A percentile compares a stretch with the other conserved stretches of the same genome.
These are phyloP conservation scores for Cochlearia excelsa DNA, from an alignment of 345 rosid genomes.

Conservation along the genomic window DNA sequence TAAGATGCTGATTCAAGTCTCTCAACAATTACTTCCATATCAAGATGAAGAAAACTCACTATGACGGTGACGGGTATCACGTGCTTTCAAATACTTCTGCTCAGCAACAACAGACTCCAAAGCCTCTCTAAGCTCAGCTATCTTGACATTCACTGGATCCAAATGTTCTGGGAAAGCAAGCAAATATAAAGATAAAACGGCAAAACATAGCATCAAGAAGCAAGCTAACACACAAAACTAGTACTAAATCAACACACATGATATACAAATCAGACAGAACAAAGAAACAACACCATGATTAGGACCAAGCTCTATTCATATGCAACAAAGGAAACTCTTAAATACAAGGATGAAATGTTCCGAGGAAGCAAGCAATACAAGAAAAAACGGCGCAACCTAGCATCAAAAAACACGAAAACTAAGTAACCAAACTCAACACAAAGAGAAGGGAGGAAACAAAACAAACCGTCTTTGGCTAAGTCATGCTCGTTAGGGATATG, in stretches of 20 bases:
- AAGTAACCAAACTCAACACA: not conserved
- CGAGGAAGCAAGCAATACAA: no score
- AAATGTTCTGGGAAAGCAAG: slow-evolving; percentile 59
- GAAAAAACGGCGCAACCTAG: no score
- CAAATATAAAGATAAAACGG: not conserved
- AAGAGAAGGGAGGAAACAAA: not conserved
- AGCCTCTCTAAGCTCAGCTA: slow-evolving; percentile 92
- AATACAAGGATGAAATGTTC: not conserved
- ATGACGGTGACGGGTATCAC: slow-evolving; percentile 85
- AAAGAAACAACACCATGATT: not conserved
- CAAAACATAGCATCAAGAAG: slow-evolving; percentile 7
- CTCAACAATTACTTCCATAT: no score
- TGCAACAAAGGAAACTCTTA: not conserved
- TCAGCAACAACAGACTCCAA: slow-evolving; percentile 85
- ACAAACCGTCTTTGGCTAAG: slow-evolving; percentile 92
- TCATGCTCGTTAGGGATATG: slow-evolving; percentile 92
- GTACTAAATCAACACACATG: not conserved
- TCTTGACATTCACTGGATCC: slow-evolving; percentile 91
- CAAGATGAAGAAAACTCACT: slow-evolving; percentile 49
- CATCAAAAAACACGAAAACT: no score
- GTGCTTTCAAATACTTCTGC: slow-evolving; percentile 93
- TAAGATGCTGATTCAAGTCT: not conserved
- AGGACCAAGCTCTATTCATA: not conserved
- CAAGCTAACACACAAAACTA: not conserved
- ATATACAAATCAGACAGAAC: not conserved